Evolutionary conservation across 2,329 filamentous ascomycete species (phyloP).

Genomic region (Orbilia javanica): DNA sequence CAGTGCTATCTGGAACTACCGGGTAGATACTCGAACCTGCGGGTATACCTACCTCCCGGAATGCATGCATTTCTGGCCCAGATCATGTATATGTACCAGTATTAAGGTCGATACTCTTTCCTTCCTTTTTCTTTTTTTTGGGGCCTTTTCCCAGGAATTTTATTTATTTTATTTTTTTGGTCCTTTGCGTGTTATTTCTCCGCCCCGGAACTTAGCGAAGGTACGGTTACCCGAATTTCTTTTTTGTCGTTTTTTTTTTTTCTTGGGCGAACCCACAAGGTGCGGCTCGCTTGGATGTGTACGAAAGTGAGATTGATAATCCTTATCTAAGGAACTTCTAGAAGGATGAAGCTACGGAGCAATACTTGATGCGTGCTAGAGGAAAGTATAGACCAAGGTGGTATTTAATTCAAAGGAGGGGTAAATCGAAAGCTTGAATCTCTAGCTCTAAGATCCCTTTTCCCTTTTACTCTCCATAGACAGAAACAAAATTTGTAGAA

Average conservation of each 20-base stretch:
- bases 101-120: not conserved
- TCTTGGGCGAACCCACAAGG: not conserved
- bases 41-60: conserved; percentile 12
- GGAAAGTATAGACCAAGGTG: conserved; percentile 25
- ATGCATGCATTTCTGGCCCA: not conserved
- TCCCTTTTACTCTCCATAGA: not conserved
- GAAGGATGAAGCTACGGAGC: not conserved
- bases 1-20: not conserved
- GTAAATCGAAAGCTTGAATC: conserved; percentile 5
- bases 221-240: conserved; percentile 19
- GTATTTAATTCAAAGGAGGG: conserved; percentile 17
- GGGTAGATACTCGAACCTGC: conserved; percentile 16
- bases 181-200: not conserved
- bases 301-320: conserved; percentile 36
- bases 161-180: not conserved
- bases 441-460: not conserved
- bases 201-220: conserved; percentile 25
- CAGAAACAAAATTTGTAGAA: too few relatives aligned
- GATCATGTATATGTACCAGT: not conserved
- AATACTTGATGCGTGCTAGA: conserved; percentile 10
- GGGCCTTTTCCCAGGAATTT: not conserved
- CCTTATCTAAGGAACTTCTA: conserved; percentile 39
- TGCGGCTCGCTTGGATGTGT: conserved; percentile 11
- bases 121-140: not conserved
- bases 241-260: not conserved